Evolutionary conservation across 108 stramenopile genomes (phyloP), one percentile per base, ranked within the genome.

Genomic region (Skeletonema tropicum): DNA sequence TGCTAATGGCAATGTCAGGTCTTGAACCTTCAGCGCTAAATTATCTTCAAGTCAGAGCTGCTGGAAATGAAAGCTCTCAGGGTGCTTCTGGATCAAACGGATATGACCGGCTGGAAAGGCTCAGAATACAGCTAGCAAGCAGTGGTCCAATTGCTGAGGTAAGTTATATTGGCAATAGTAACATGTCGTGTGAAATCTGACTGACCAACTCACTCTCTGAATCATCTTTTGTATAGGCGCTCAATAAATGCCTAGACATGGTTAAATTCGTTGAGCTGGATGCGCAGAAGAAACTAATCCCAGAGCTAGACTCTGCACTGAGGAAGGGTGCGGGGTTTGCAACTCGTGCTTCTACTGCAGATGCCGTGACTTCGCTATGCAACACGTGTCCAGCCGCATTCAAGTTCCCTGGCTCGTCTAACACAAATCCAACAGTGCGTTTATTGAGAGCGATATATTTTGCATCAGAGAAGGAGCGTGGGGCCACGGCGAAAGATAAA

Each of bases 21-120:
- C 64, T 95, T 6, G 94, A 95, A 67, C 94, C 94, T 9, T 85
- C 89, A n/a, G 94, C 91, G 2, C 71, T 95, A 42, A 92, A 89
- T 64, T 95, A 93, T 62, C 80, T 95, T 19, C 90, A 91, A 49
- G 87, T 90, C 2, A 67, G 93, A 36, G 84, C 89, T 30, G 89
- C 87, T 66, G 87, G 90, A 11, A 72, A 76, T 67, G 80, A 77
- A 42, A 29, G 41, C 25, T 69, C 68, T 12, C 67, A 79, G 45
- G 88, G 85, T 0, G 31, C 68, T 17, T 74, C 42, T 11, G 73
- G 83, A 8, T 48, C 31, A 49, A 77, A 76, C 19, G 70, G 84
- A 14, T 91, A 90, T 69, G 92, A 92, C 66, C 36, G 79, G 15
- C 78, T 95, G 25, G 92, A 93, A 74, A 75, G 86, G 26, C 31